Percentiles rank a stretch among this genome's conserved stretches.
Evolutionary conservation across 192 early-diverging fungal species (phyloP).

Genomic region (Lunasporangiospora selenospora): DNA sequence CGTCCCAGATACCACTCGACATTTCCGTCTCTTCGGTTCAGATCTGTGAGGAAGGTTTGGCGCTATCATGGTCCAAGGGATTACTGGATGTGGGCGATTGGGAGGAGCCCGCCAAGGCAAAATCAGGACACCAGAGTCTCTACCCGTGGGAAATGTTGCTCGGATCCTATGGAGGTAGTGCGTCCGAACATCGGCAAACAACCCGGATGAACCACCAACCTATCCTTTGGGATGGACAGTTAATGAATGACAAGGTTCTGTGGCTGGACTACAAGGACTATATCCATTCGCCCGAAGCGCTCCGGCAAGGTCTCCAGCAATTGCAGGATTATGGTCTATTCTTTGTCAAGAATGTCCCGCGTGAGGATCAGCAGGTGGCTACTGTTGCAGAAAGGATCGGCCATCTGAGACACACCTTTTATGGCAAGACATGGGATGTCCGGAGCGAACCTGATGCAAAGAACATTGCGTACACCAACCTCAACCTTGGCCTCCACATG

Average conservation of each 20-base stretch:
- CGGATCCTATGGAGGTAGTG: too few relatives aligned
- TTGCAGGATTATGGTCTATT: constrained; percentile 64
- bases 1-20: constrained; percentile 45
- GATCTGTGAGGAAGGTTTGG: constrained; percentile 8
- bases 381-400: constrained; percentile 65
- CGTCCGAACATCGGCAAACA: too few relatives aligned
- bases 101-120: too few relatives aligned
- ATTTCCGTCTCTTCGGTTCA: constrained; percentile 29
- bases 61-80: constrained; percentile 46
- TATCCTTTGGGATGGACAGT: constrained; percentile 28
- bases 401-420: constrained; percentile 67
- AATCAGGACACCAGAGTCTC: too few relatives aligned
- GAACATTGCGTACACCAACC: constrained; percentile 80
- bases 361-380: constrained; percentile 55
- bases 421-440: constrained; percentile 74
- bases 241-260: constrained; percentile 24
- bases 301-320: constrained; percentile 55
- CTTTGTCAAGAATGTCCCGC: constrained; percentile 70
- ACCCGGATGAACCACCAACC: too few relatives aligned
- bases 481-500: constrained; percentile 81
- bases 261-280: constrained; percentile 59
- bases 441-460: constrained; percentile 66
- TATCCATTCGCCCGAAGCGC: constrained; percentile 48
- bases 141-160: too few relatives aligned
- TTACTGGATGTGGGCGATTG: constrained; percentile 13